These are phyloP conservation scores for Syzygium aromaticum DNA, from an alignment of 345 rosid genomes.

Conservation along the genomic window DNA sequence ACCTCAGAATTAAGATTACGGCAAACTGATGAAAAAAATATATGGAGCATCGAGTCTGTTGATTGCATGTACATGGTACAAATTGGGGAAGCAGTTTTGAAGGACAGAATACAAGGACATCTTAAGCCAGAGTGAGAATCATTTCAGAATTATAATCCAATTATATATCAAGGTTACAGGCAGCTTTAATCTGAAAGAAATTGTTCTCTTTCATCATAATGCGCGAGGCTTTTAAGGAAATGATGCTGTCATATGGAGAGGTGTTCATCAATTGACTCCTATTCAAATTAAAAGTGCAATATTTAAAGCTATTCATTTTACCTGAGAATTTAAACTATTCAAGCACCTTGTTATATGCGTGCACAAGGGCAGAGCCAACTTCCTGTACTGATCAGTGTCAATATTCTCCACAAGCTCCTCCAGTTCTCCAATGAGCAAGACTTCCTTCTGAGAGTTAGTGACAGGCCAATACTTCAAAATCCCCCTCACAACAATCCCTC, in stretches of 20 bases:
- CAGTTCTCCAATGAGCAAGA: constrained; percentile 42
- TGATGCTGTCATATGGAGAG: not conserved
- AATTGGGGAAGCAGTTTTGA: not conserved
- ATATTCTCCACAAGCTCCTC: constrained; percentile 50
- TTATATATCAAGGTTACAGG: not conserved
- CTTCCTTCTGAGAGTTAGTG: constrained; percentile 48
- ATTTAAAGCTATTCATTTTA: not conserved
- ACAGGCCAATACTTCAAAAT: constrained; percentile 58
- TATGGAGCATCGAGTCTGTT: not conserved
- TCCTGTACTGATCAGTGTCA: constrained; percentile 50
- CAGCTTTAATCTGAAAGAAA: not conserved
- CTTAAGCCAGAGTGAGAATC: not conserved
- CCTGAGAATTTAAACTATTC: constrained; percentile 57
- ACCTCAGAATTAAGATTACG: not conserved
- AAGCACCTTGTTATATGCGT: constrained; percentile 31
- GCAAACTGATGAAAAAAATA: not conserved
- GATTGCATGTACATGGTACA: not conserved
- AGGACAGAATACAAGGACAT: too few species aligned
- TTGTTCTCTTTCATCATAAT: not conserved
- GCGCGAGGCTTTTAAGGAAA: not conserved
- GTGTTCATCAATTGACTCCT: not conserved
- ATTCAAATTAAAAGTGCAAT: too few species aligned
- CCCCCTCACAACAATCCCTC: constrained; percentile 37
- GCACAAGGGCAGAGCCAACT: constrained; percentile 43
- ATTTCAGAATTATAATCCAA: not conserved